Conservation (phyloP, 305 asterid genomes). For the Fraxinus floribunda region DNA sequence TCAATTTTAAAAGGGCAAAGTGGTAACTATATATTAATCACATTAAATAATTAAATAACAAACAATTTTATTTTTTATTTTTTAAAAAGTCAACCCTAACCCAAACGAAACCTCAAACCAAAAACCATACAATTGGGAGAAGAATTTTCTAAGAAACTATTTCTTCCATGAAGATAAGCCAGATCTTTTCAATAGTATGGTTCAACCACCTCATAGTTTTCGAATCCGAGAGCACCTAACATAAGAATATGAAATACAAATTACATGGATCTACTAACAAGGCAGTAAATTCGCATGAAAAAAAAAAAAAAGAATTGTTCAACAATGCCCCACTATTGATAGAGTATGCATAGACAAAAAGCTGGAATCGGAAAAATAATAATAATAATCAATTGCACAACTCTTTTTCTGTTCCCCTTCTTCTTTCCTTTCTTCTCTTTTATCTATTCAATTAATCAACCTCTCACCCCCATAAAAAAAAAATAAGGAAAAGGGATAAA, state of each 20-base stretch:
- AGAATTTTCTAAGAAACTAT: constrained; percentile 18
- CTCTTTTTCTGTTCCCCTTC: too few species aligned
- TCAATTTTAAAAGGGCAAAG: too few species aligned
- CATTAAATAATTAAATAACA: too few species aligned
- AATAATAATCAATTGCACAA: neutral
- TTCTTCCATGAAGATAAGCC: constrained; percentile 90
- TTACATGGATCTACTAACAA: neutral
- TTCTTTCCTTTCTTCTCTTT: too few species aligned
- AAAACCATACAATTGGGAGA: constrained; percentile 48
- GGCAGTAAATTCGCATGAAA: neutral
- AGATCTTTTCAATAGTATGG: constrained; percentile 37
- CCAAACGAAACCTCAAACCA: too few species aligned
- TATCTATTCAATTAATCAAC: too few species aligned
- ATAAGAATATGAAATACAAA: neutral
- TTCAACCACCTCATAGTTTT: constrained; percentile 91
- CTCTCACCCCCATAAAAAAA: too few species aligned
- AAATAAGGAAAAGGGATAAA: too few species aligned
- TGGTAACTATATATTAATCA: too few species aligned
- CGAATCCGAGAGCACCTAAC: constrained; percentile 68
- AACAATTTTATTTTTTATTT: too few species aligned
- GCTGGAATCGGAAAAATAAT: neutral
- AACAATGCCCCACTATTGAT: neutral
- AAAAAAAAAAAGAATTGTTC: neutral
- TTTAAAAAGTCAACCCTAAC: too few species aligned
- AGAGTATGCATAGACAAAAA: too few species aligned